A percentile compares a stretch with the other conserved stretches of the same genome.
These are phyloP conservation scores for Kurtzmaniella fragi DNA, from an alignment of 805 yeast species.

Conservation along the genomic window DNA sequence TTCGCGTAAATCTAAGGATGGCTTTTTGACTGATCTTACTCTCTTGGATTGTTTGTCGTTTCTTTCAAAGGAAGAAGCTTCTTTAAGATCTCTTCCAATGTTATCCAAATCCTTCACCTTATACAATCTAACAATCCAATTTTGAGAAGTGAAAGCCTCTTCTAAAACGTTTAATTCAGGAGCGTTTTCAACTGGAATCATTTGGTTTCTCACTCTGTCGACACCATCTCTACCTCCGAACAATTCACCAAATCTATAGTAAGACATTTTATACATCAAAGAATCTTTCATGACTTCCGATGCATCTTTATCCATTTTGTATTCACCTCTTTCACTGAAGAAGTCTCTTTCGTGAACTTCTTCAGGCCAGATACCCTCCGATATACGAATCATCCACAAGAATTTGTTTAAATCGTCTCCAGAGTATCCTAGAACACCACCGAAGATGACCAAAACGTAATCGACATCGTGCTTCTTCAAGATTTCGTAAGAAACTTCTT, in stretches of 20 bases:
- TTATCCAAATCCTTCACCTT: conserved; percentile 85
- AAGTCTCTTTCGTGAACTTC: conserved; percentile 81
- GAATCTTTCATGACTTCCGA: conserved; percentile 83
- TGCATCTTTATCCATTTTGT: conserved; percentile 78
- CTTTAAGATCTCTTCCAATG: conserved; percentile 71
- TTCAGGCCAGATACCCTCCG: conserved; percentile 99
- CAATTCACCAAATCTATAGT: conserved; percentile 75
- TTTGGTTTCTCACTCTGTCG: conserved; percentile 89
- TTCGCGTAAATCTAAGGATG: conserved; percentile 48
- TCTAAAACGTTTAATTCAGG: conserved; percentile 69
- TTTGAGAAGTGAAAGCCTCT: conserved; percentile 92
- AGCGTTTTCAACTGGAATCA: conserved; percentile 47
- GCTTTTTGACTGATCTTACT: conserved; percentile 44
- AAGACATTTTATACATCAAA: conserved; percentile 91
- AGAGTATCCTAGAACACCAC: conserved; percentile 87
- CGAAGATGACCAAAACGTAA: conserved; percentile 87
- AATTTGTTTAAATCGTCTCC: conserved; percentile 97
- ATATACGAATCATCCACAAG: conserved; percentile 97
- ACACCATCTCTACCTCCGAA: conserved; percentile 55
- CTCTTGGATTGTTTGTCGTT: conserved; percentile 24
- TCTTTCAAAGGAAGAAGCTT: conserved; percentile 52
- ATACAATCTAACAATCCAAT: conserved; percentile 94
- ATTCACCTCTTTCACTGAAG: conserved; percentile 84
- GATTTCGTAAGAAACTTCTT: conserved; percentile 83
- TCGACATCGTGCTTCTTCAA: conserved; percentile 91